phyloP scores from a whole-genome alignment of 352 stramenopile species.

The Phytophthora sp. region DNA sequence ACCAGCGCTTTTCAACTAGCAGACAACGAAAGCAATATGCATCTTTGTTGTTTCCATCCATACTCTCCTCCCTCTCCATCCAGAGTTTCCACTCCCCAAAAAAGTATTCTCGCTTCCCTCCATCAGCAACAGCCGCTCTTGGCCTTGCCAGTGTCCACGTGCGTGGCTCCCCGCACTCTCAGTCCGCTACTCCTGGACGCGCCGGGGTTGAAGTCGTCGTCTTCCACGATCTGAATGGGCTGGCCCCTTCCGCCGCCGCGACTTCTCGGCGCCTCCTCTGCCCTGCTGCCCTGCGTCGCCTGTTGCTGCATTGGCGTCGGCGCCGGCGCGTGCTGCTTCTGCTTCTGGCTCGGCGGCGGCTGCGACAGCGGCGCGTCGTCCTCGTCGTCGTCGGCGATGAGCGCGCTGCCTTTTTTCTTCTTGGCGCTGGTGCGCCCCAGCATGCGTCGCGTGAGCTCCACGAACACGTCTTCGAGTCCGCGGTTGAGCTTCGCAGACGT shows the following conservation, averaged over 20 bases:
- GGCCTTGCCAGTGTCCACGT: slow-evolving; percentile 56
- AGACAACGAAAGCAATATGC: no score
- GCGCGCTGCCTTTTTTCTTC: slow-evolving; percentile 79
- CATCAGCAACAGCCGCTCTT: slow-evolving; percentile 67
- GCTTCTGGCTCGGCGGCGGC: slow-evolving; percentile 17
- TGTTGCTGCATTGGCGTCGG: slow-evolving; percentile 20
- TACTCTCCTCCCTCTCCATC: slow-evolving; percentile 6
- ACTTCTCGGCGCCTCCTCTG: slow-evolving; percentile 36
- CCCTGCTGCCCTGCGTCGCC: slow-evolving; percentile 20
- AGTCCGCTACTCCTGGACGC: slow-evolving; percentile 45
- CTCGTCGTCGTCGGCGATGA: slow-evolving; percentile 81
- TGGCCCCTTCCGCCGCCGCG: slow-evolving; percentile 57
- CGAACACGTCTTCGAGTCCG: slow-evolving; percentile 92
- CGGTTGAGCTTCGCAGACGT: slow-evolving; percentile 94
- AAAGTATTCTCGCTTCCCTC: slow-evolving; percentile 12
- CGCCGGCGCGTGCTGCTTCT: slow-evolving; percentile 17
- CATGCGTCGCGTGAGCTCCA: slow-evolving; percentile 89
- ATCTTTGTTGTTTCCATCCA: slow-evolving; percentile 2
- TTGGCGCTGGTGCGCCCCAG: slow-evolving; percentile 65
- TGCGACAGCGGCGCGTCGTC: slow-evolving; percentile 31
- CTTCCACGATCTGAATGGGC: slow-evolving; percentile 68
- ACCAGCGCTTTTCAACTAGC: no score
- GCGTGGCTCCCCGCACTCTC: slow-evolving; percentile 53
- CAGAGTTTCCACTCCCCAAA: slow-evolving; percentile 20
- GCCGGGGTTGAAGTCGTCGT: slow-evolving; percentile 45